Conservation (phyloP, 2,329 filamentous ascomycete species). For the Parastagonospora nodorum region DNA sequence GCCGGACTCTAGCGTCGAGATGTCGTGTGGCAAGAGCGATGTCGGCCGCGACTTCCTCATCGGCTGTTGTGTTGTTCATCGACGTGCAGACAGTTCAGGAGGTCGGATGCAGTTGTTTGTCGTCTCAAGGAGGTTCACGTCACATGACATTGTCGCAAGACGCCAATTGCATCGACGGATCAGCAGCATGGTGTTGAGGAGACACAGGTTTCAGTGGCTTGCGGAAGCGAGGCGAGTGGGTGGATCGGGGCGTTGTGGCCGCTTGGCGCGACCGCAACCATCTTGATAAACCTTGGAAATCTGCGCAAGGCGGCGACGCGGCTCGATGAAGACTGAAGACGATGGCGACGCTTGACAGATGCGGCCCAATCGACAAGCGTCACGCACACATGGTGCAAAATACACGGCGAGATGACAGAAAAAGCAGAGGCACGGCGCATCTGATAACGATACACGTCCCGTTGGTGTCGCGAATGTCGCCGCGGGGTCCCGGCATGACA, state of each 20-base stretch:
- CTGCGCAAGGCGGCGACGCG: constrained; percentile 3
- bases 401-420: neutral
- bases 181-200: neutral
- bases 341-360: neutral
- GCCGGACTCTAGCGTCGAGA: neutral
- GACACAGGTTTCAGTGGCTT: constrained; percentile 1
- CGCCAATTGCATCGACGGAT: neutral
- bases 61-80: neutral
- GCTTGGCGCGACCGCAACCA: constrained; percentile 1
- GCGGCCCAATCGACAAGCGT: too few species aligned
- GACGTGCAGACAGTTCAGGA: too few species aligned
- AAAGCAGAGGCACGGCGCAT: neutral
- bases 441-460: constrained; percentile 2
- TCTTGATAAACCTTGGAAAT: constrained; percentile 1
- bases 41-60: neutral
- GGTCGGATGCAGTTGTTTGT: too few species aligned
- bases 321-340: neutral
- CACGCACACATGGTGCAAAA: too few species aligned
- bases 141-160: constrained; percentile 1
- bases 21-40: neutral
- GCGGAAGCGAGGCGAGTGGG: neutral
- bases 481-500: constrained; percentile 14
- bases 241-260: constrained; percentile 1
- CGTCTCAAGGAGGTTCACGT: neutral
- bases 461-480: constrained; percentile 1